phyloP scores from a whole-genome alignment of 2,329 filamentous ascomycete genomes.

The Cercospora citrullina region DNA sequence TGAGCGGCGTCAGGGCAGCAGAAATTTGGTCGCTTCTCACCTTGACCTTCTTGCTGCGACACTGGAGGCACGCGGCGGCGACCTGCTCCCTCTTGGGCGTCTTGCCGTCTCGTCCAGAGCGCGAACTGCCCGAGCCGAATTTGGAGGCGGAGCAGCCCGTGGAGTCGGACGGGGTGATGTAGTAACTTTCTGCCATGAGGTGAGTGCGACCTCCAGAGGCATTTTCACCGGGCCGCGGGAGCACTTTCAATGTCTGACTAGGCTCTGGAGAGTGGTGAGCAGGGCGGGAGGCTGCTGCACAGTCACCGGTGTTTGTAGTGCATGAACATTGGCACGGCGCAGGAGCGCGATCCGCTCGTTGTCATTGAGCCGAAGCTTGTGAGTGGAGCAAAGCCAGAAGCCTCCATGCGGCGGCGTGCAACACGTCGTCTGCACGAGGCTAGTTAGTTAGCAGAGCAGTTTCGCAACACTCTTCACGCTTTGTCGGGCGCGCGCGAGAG shows the following conservation, averaged over 20 bases:
- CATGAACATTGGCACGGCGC: background rate
- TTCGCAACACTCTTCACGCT: background rate
- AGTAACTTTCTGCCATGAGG: conserved; percentile 10
- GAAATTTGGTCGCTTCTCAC: background rate
- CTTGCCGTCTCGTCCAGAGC: conserved; percentile 10
- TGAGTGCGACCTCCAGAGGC: background rate
- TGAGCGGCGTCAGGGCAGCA: conserved; percentile 1
- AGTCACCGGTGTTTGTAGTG: background rate
- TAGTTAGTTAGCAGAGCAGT: background rate
- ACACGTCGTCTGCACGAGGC: background rate
- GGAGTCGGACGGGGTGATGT: conserved; percentile 7
- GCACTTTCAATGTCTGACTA: background rate
- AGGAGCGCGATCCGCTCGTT: background rate
- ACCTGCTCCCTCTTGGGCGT: conserved; percentile 13
- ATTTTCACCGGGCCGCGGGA: background rate
- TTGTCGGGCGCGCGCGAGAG: background rate
- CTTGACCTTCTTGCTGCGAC: conserved; percentile 17
- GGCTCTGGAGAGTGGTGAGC: background rate
- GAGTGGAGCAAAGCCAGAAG: background rate
- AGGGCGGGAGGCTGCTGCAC: background rate
- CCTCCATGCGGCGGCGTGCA: background rate
- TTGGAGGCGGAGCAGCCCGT: background rate
- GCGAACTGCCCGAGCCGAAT: background rate
- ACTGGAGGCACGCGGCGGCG: conserved; percentile 13
- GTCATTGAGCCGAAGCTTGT: background rate